Percentiles rank a stretch among this genome's conserved stretches.
Evolutionary conservation across 2,329 filamentous ascomycete genomes (phyloP).

Genomic region (Hypoxylon sp.): DNA sequence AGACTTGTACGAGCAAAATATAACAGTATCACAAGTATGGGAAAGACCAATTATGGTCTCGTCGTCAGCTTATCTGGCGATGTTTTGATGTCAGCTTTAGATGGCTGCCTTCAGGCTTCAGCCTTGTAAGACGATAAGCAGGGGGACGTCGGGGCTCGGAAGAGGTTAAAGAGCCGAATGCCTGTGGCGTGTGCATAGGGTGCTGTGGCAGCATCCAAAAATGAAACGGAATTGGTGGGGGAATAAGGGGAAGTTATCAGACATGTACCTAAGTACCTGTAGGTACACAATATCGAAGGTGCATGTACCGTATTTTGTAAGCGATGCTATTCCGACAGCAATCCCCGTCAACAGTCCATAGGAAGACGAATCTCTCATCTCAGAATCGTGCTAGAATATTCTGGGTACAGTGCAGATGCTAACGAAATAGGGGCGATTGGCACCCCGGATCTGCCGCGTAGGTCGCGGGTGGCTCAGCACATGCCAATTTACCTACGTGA

Average conservation of each 20-base stretch:
- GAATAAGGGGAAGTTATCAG: not conserved
- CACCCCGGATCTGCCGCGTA: constrained; percentile 28
- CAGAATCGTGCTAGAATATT: too few relatives aligned
- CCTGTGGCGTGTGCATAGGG: constrained; percentile 14
- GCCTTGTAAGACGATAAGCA: too few relatives aligned
- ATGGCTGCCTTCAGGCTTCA: too few relatives aligned
- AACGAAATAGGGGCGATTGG: constrained; percentile 18
- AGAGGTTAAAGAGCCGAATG: constrained; percentile 14
- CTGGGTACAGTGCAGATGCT: too few relatives aligned
- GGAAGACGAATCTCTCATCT: too few relatives aligned
- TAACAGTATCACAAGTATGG: not conserved
- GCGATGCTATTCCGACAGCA: too few relatives aligned
- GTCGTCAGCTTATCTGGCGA: not conserved
- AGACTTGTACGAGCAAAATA: too few relatives aligned
- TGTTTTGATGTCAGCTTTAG: not conserved
- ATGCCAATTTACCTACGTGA: constrained; percentile 19
- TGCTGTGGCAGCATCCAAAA: constrained; percentile 8
- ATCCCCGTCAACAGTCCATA: too few relatives aligned
- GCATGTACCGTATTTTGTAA: too few relatives aligned
- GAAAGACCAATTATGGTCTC: not conserved
- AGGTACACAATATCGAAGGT: too few relatives aligned
- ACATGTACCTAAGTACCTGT: not conserved
- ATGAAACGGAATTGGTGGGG: constrained; percentile 1
- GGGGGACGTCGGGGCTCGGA: constrained; percentile 17
- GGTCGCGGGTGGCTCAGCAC: constrained; percentile 28